phyloP scores from a whole-genome alignment of 345 rosid genomes.

The Linum usitatissimum region DNA sequence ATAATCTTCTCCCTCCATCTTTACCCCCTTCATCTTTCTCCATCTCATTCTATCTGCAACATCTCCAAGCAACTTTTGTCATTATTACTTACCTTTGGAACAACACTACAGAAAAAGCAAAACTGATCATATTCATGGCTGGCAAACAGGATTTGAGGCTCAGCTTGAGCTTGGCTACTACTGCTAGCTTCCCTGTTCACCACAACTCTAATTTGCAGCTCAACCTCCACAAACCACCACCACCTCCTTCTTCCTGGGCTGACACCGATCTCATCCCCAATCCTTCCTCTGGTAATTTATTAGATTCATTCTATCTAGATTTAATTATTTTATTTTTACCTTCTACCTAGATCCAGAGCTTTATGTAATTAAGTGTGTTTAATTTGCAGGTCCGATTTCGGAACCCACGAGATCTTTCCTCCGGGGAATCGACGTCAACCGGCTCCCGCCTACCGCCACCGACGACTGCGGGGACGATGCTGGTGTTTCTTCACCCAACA shows the following conservation, averaged over 20 bases:
- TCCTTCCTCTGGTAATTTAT: slow-evolving; percentile 6
- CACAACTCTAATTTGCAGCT: slow-evolving; percentile 15
- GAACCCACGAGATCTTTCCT: slow-evolving; percentile 36
- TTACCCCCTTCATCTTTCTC: not conserved
- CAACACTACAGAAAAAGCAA: not conserved
- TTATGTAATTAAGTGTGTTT: not conserved
- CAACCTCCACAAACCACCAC: slow-evolving; percentile 26
- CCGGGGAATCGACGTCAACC: slow-evolving; percentile 56
- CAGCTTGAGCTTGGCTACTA: slow-evolving; percentile 37
- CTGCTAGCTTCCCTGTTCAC: slow-evolving; percentile 1
- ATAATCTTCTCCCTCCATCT: not conserved
- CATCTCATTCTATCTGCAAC: not conserved
- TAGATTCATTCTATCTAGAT: slow-evolving; percentile 13
- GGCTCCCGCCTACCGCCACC: slow-evolving; percentile 21
- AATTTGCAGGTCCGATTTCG: slow-evolving; percentile 31
- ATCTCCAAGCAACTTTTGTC: not conserved
- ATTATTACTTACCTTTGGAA: too few species aligned
- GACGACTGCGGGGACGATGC: slow-evolving; percentile 47
- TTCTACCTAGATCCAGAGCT: not conserved
- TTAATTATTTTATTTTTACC: not conserved
- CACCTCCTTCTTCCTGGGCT: slow-evolving; percentile 15
- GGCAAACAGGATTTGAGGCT: slow-evolving; percentile 54
- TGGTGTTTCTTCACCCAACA: slow-evolving; percentile 69
- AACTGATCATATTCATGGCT: slow-evolving; percentile 28
- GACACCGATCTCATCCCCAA: not conserved